These are phyloP conservation scores for Colletotrichum higginsianum DNA, from an alignment of 2,329 filamentous ascomycete species.

Conservation along the genomic window DNA sequence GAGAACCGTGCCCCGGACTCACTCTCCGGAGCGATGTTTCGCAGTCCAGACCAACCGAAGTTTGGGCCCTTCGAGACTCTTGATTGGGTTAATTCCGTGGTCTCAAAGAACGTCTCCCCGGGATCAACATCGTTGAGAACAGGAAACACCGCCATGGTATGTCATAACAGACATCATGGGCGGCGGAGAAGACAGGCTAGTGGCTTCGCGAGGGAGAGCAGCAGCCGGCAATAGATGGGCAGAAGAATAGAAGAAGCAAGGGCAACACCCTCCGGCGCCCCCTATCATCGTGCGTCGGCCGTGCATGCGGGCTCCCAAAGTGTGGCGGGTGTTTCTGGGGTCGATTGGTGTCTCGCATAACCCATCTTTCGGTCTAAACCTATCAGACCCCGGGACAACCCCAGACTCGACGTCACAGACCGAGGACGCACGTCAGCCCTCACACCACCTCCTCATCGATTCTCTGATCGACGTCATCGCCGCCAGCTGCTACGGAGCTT, in stretches of 20 bases:
- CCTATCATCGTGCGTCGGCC: slow-evolving; percentile 23
- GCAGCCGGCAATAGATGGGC: background rate
- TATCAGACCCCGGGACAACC: slow-evolving; percentile 33
- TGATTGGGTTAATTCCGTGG: background rate
- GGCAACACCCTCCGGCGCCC: background rate
- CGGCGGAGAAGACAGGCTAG: background rate
- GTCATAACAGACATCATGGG: slow-evolving; percentile 20
- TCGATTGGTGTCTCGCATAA: slow-evolving; percentile 38
- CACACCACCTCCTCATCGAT: slow-evolving; percentile 29
- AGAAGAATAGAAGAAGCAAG: background rate
- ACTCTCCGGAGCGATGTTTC: background rate
- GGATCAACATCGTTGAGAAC: slow-evolving; percentile 1
- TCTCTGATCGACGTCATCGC: slow-evolving; percentile 23
- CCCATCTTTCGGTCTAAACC: slow-evolving; percentile 19
- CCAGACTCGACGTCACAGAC: slow-evolving; percentile 38
- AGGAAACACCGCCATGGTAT: slow-evolving; percentile 4
- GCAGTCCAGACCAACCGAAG: background rate
- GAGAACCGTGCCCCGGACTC: background rate
- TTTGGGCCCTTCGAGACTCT: background rate
- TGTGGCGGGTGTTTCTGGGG: slow-evolving; percentile 21
- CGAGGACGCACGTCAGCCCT: slow-evolving; percentile 33
- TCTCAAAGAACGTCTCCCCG: background rate
- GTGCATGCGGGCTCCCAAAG: slow-evolving; percentile 6
- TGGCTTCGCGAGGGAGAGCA: background rate
- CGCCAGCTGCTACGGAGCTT: slow-evolving; percentile 7